Evolutionary conservation across 176 grass and related monocot genomes (phyloP), one percentile per base, ranked within the genome.

Genomic region (Zizania latifolia): DNA sequence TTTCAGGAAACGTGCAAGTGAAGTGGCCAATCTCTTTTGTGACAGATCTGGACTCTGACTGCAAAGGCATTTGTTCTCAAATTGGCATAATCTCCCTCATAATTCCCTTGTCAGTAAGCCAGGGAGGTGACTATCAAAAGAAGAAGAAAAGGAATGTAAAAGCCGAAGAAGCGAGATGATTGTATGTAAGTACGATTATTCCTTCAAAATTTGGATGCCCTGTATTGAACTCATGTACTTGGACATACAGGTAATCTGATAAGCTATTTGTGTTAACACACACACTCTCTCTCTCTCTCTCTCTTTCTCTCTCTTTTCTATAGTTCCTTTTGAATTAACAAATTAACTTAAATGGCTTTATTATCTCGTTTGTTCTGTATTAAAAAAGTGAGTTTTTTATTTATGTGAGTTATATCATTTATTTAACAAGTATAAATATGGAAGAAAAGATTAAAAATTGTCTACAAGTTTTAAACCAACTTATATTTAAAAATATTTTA

Each of bases 181-280:
- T 24, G 43, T 56, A 44, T 24, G 69, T 58, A 65, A 82, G 59
- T 73, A 73, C 58, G 55, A 65, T 41, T 48, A 40, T 39, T 72
- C 57, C 41, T 72, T 53, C 5, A 58, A 14, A 72, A 2, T 53
- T 53, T 35, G 3, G 32, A 24, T 38, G 40, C 7, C 4, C 22
- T 54, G 33, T 1, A 62, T 63, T 50, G 4, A 64, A 65, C 34
- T 43, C 70, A 31, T 62, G 23, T 81, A 12, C 44, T 39, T 81
- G 33, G 62, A 32, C 62, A 9, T 41, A 43, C 24, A 2, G 41
- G 26, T 15, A 33, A 54, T 39, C 0, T 4, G 48, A 17, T 0
- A 51, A 51, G n/a, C n/a, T n/a, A n/a, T n/a, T n/a, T n/a, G n/a
- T n/a, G n/a, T n/a, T n/a, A n/a, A n/a, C n/a, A n/a, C n/a, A n/a